Percentiles rank a stretch among this genome's conserved stretches.
These are phyloP conservation scores for Myriosclerotinia curreyana DNA, from an alignment of 2,329 filamentous ascomycete species.

Conservation along the genomic window DNA sequence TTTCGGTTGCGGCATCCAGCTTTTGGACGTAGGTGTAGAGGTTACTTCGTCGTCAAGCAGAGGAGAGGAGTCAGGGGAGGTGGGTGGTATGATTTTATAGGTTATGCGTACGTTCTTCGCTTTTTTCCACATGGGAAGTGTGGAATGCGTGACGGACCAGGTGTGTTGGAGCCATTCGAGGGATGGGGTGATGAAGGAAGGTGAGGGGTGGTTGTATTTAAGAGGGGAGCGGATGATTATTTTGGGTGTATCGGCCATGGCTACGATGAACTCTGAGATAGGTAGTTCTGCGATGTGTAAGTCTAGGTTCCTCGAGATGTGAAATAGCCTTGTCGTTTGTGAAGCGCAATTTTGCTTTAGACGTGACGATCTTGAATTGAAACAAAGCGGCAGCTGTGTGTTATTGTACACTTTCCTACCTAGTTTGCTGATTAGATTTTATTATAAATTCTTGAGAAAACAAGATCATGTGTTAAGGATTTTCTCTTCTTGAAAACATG, in stretches of 20 bases:
- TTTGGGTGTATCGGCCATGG: neutral
- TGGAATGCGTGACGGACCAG: slow-evolving; percentile 74
- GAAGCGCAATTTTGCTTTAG: neutral
- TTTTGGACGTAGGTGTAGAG: slow-evolving; percentile 53
- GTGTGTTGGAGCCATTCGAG: slow-evolving; percentile 61
- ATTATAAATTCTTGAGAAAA: neutral
- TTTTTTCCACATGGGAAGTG: slow-evolving; percentile 75
- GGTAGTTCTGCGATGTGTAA: neutral
- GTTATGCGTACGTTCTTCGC: slow-evolving; percentile 78
- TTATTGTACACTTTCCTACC: neutral
- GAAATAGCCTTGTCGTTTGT: neutral
- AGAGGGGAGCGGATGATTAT: slow-evolving; percentile 24
- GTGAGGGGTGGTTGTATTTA: slow-evolving; percentile 24
- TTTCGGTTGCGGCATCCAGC: slow-evolving; percentile 50
- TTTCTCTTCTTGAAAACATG: neutral
- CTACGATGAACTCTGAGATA: neutral
- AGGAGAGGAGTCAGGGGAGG: slow-evolving; percentile 26
- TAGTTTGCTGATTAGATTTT: neutral
- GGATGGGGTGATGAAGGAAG: slow-evolving; percentile 20
- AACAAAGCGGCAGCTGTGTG: slow-evolving; percentile 8
- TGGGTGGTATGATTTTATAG: slow-evolving; percentile 55
- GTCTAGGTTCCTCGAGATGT: neutral
- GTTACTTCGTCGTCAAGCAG: slow-evolving; percentile 68
- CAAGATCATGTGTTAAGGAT: neutral
- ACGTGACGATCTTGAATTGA: slow-evolving; percentile 17